A percentile compares a stretch with the other conserved stretches of the same genome.
phyloP scores from a whole-genome alignment of 2,329 filamentous ascomycete genomes.

The Davidsoniella australis region DNA sequence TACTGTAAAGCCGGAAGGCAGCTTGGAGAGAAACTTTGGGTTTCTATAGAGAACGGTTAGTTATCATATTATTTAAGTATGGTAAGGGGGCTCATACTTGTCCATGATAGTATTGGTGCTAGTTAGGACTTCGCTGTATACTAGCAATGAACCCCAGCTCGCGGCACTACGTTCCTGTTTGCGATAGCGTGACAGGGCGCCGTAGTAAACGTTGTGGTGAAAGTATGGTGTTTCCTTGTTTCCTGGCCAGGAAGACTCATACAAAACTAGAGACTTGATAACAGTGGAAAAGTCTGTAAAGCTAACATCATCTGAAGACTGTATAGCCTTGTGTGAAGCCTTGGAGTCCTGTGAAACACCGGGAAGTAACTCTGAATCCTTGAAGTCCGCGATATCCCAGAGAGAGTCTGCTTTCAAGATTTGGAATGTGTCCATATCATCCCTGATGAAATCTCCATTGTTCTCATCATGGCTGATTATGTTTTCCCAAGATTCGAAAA shows the following conservation, averaged over 20 bases:
- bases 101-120: conserved; percentile 89
- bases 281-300: conserved; percentile 60
- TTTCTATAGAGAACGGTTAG: conserved; percentile 36
- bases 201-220: conserved; percentile 65
- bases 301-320: conserved; percentile 27
- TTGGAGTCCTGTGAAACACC: not conserved
- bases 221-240: conserved; percentile 68
- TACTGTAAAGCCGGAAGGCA: conserved; percentile 75
- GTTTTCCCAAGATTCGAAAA: conserved; percentile 49
- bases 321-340: conserved; percentile 2
- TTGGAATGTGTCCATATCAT: conserved; percentile 68
- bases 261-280: conserved; percentile 56
- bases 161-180: conserved; percentile 31
- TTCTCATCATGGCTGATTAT: conserved; percentile 45
- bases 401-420: conserved; percentile 49
- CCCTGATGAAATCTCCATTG: conserved; percentile 55
- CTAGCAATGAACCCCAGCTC: conserved; percentile 57
- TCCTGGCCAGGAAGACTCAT: conserved; percentile 50
- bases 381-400: conserved; percentile 32
- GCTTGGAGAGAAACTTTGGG: conserved; percentile 51
- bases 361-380: conserved; percentile 8
- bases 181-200: conserved; percentile 52
- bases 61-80: not conserved
- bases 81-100: conserved; percentile 36
- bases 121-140: conserved; percentile 86